Conservation (phyloP, 2,329 filamentous ascomycete genomes). For the Biscogniauxia mediterranea region DNA sequence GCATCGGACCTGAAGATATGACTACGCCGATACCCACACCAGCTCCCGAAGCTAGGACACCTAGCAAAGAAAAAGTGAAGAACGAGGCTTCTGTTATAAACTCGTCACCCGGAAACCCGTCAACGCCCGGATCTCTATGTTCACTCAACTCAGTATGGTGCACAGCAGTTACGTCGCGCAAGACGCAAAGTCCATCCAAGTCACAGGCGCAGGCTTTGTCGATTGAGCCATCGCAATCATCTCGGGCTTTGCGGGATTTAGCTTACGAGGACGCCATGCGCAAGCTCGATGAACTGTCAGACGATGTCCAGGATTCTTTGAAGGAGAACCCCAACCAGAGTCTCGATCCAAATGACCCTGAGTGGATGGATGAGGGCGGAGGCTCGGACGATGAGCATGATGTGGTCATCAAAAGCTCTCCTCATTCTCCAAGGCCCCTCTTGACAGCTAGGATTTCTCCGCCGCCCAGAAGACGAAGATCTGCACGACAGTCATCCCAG, state of each 20-base stretch:
- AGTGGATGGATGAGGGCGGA: not conserved
- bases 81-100: not conserved
- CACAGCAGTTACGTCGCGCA: slow-evolving; percentile 38
- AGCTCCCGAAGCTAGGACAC: slow-evolving; percentile 2
- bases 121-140: slow-evolving; percentile 19
- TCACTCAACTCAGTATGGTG: slow-evolving; percentile 39
- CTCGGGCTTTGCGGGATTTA: slow-evolving; percentile 26
- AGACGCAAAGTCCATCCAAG: slow-evolving; percentile 36
- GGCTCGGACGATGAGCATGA: slow-evolving; percentile 6
- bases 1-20: slow-evolving; percentile 3
- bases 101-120: slow-evolving; percentile 9
- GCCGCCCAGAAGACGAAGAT: slow-evolving; percentile 14
- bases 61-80: not conserved
- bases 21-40: slow-evolving; percentile 5
- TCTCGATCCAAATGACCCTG: not conserved
- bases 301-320: slow-evolving; percentile 22
- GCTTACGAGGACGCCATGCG: slow-evolving; percentile 47
- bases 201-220: slow-evolving; percentile 27
- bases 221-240: slow-evolving; percentile 25
- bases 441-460: slow-evolving; percentile 25
- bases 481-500: slow-evolving; percentile 14
- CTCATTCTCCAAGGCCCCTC: slow-evolving; percentile 3
- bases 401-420: slow-evolving; percentile 5
- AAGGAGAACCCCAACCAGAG: slow-evolving; percentile 19
- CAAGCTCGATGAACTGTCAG: slow-evolving; percentile 35